These are phyloP conservation scores for Platanthera zijinensis DNA, from an alignment of 106 monocot genomes.

Conservation along the genomic window DNA sequence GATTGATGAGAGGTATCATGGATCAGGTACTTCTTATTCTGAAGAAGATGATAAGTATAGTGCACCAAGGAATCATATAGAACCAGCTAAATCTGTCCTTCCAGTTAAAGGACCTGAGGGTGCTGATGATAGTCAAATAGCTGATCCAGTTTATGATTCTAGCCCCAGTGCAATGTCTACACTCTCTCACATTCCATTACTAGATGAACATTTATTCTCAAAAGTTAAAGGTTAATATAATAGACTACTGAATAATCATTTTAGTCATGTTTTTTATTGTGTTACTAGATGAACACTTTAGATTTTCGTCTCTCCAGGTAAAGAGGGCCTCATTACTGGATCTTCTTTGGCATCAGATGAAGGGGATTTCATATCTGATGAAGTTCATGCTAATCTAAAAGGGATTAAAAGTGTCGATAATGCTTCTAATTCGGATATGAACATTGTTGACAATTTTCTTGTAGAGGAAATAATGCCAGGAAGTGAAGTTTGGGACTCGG, in stretches of 20 bases:
- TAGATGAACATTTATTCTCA: constrained; percentile 22
- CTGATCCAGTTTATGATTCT: constrained; percentile 64
- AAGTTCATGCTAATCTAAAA: background rate
- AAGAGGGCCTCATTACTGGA: constrained; percentile 12
- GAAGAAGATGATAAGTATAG: constrained; percentile 17
- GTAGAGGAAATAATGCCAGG: background rate
- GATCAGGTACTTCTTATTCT: constrained; percentile 25
- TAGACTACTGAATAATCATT: background rate
- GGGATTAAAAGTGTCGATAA: background rate
- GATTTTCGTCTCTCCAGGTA: constrained; percentile 11
- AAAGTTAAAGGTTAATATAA: constrained; percentile 9
- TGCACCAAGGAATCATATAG: constrained; percentile 12
- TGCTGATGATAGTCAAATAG: constrained; percentile 22
- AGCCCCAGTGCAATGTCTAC: constrained; percentile 45
- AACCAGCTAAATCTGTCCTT: constrained; percentile 10
- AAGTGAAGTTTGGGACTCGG: background rate
- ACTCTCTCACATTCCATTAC: constrained; percentile 12
- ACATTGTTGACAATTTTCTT: background rate
- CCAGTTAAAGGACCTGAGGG: constrained; percentile 8
- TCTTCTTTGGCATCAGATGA: constrained; percentile 12
- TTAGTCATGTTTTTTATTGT: background rate
- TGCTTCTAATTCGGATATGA: background rate
- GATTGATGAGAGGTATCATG: constrained; percentile 23
- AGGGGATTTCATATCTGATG: background rate
- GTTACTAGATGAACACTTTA: background rate